Conservation (phyloP, 140 eudicot genomes). For the Stevia rebaudiana region DNA sequence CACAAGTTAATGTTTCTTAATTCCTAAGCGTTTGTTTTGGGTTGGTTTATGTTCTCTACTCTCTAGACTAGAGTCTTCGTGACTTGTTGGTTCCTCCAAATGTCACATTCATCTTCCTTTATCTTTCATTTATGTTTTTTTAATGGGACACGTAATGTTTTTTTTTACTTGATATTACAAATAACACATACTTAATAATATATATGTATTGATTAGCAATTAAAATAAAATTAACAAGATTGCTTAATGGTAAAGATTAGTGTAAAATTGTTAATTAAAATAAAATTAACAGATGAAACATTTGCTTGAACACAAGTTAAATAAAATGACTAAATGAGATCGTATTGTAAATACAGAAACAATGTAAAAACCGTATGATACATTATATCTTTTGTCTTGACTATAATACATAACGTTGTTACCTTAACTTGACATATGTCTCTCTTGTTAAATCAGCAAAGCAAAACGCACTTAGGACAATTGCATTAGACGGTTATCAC, state of each 20-base stretch:
- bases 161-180: too few species aligned
- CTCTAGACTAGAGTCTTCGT: neutral
- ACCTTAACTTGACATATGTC: too few species aligned
- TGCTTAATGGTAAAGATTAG: neutral
- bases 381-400: neutral
- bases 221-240: neutral
- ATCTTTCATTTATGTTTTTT: neutral
- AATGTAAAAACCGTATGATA: too few species aligned
- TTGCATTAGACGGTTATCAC: too few species aligned
- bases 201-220: neutral
- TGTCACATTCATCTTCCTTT: neutral
- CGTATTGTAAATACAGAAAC: too few species aligned
- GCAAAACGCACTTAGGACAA: too few species aligned
- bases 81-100: slow-evolving; percentile 7
- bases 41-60: neutral
- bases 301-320: too few species aligned
- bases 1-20: neutral
- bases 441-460: too few species aligned
- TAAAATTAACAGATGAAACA: too few species aligned
- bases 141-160: neutral
- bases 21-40: neutral
- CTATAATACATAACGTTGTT: too few species aligned
- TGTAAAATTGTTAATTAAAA: too few species aligned
- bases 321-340: too few species aligned
- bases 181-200: neutral